phyloP scores from a whole-genome alignment of 768 basidiomycete species.

The Psilocybe tampanensis region DNA sequence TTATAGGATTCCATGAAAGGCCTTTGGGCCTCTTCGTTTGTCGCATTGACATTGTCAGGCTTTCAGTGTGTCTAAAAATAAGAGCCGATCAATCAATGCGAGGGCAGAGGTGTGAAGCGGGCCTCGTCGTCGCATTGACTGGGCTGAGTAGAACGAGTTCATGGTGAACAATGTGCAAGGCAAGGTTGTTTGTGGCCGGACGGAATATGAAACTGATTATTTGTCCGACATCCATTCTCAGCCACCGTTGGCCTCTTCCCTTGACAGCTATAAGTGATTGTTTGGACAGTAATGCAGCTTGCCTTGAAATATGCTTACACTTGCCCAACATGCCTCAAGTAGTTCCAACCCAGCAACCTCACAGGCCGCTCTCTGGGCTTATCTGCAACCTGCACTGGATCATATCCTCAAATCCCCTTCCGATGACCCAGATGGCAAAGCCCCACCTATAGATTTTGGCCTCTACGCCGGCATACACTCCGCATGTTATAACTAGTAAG shows the following conservation, averaged over 20 bases:
- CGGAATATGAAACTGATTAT: background rate
- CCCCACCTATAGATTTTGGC: slow-evolving; percentile 69
- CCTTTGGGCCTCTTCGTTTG: background rate
- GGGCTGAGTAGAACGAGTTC: too few relatives aligned
- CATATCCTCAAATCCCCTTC: slow-evolving; percentile 76
- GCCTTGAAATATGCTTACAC: slow-evolving; percentile 27
- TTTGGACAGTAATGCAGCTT: slow-evolving; percentile 3
- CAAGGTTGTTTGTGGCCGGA: background rate
- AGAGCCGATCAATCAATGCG: slow-evolving; percentile 1
- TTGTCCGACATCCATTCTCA: background rate
- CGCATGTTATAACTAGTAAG: slow-evolving; percentile 82
- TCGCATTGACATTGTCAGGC: background rate
- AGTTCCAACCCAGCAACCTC: slow-evolving; percentile 78
- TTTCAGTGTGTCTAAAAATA: background rate
- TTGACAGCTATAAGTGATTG: background rate
- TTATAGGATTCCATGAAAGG: background rate
- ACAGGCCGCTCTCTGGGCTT: slow-evolving; percentile 72
- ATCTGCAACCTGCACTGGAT: slow-evolving; percentile 73
- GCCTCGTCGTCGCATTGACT: too few relatives aligned
- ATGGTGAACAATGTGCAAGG: too few relatives aligned
- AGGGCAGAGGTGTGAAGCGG: too few relatives aligned
- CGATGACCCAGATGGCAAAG: slow-evolving; percentile 55
- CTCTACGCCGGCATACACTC: slow-evolving; percentile 82
- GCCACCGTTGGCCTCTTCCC: background rate
- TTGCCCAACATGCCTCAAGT: slow-evolving; percentile 58